Evolutionary conservation across 2,329 filamentous ascomycete species (phyloP), one percentile per base, ranked within the genome.

Genomic region (Aspergillus nomiae): DNA sequence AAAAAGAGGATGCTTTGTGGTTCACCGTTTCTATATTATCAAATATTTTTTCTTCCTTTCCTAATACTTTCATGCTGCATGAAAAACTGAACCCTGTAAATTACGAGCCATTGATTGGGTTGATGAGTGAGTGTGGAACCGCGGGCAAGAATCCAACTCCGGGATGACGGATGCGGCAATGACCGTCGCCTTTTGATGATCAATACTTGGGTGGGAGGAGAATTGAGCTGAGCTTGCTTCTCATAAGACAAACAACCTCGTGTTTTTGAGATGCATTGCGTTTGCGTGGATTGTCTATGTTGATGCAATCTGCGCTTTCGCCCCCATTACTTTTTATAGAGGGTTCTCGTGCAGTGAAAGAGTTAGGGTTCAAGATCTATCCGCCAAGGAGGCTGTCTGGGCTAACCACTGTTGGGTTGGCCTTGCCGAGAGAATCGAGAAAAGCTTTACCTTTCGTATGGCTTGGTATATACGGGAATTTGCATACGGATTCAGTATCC

Each of bases 121-220:
- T 34, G 11, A 53, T 14, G 51, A 16, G 10, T 7, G 21, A 19
- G 9, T 6, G 51, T 54, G 51, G 51, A 32, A n/a, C 30, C n/a
- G 11, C n/a, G 14, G 46, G 26, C 46, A 50, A 50, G 12, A 32
- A 38, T 26, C 26, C 56, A 41, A 51, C 48, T 36, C 53, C 26
- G 21, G 26, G 8, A 50, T 21, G 53, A 61, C 54, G 59, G 54
- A 43, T 61, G 59, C 59, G 45, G 59, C 38, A 57, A 58, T 51
- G 53, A 43, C 41, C 55, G 36, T 1, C 56, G 36, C 41, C 16
- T 24, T 24, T 51, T 21, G 56, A 41, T 30, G 51, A 54, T 54
- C 51, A 36, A 54, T 54, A 54, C 51, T 54, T n/a, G 50, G 50
- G 26, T 34, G 30, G 28, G 50, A 51, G 28, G 19, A 32, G 28